phyloP scores from a whole-genome alignment of 2,329 filamentous ascomycete genomes.

The Rachicladosporium sp. region DNA sequence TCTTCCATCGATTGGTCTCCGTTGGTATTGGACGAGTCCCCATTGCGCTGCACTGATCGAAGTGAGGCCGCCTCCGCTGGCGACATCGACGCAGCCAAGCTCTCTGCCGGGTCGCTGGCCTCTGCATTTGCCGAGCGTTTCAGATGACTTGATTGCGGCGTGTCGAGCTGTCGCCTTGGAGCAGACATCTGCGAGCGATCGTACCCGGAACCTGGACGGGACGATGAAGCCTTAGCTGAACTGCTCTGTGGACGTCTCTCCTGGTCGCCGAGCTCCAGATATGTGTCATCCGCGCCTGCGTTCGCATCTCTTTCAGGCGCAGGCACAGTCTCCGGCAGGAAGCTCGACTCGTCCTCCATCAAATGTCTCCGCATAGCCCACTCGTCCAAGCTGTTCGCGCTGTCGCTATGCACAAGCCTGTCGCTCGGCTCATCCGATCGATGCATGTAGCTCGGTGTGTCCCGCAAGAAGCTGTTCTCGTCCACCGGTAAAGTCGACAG shows the following conservation, averaged over 20 bases:
- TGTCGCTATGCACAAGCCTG: conserved; percentile 23
- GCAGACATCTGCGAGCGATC: too few species aligned
- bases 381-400: conserved; percentile 37
- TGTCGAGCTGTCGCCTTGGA: too few species aligned
- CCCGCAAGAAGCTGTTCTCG: conserved; percentile 27
- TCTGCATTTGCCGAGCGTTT: too few species aligned
- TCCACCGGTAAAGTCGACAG: conserved; percentile 29
- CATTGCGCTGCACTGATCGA: too few species aligned
- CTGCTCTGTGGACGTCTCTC: neutral
- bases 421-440: conserved; percentile 16
- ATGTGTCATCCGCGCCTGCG: conserved; percentile 34
- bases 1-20: too few species aligned
- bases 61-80: too few species aligned
- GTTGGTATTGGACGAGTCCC: too few species aligned
- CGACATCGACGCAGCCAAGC: too few species aligned
- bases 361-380: conserved; percentile 47
- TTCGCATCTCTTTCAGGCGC: conserved; percentile 12
- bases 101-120: too few species aligned
- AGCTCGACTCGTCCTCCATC: conserved; percentile 52
- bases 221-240: too few species aligned
- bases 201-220: too few species aligned
- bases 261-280: conserved; percentile 22
- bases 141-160: too few species aligned
- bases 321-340: conserved; percentile 42
- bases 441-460: conserved; percentile 5